Conservation (phyloP, 495 filamentous ascomycete species). For the Penicillium ochrochloron region DNA sequence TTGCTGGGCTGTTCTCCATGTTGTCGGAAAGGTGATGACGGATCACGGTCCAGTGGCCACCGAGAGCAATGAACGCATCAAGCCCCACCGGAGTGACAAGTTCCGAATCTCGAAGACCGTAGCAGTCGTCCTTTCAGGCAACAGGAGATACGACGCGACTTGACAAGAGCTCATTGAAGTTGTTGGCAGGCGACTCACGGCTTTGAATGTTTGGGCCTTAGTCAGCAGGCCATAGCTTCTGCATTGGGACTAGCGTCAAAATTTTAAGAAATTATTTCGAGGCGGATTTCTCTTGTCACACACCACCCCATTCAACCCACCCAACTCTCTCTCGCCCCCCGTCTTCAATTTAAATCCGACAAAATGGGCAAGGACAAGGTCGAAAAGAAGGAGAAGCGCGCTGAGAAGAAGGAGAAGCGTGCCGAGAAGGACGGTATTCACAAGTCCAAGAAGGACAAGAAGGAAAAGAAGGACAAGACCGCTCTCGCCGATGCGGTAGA, state of each 20-base stretch:
- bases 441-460: slow-evolving; percentile 67
- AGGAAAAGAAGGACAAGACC: slow-evolving; percentile 73
- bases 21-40: background rate
- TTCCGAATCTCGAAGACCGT: background rate
- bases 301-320: slow-evolving; percentile 29
- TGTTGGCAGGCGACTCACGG: background rate
- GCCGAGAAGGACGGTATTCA: slow-evolving; percentile 75
- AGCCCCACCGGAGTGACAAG: background rate
- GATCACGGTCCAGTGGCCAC: slow-evolving; percentile 4
- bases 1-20: slow-evolving; percentile 42
- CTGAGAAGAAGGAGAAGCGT: slow-evolving; percentile 81
- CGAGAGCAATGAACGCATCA: background rate
- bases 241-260: slow-evolving; percentile 45
- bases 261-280: slow-evolving; percentile 53
- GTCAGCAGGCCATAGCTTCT: slow-evolving; percentile 36
- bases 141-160: slow-evolving; percentile 11
- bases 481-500: slow-evolving; percentile 64
- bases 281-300: slow-evolving; percentile 37
- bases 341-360: slow-evolving; percentile 28
- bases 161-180: slow-evolving; percentile 1
- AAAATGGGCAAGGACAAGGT: slow-evolving; percentile 60
- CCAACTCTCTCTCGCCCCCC: slow-evolving; percentile 25
- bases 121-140: background rate
- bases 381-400: slow-evolving; percentile 73
- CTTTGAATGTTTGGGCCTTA: slow-evolving; percentile 36